Conservation (phyloP, 345 rosid genomes). For the Eucalyptus lansdowneana region DNA sequence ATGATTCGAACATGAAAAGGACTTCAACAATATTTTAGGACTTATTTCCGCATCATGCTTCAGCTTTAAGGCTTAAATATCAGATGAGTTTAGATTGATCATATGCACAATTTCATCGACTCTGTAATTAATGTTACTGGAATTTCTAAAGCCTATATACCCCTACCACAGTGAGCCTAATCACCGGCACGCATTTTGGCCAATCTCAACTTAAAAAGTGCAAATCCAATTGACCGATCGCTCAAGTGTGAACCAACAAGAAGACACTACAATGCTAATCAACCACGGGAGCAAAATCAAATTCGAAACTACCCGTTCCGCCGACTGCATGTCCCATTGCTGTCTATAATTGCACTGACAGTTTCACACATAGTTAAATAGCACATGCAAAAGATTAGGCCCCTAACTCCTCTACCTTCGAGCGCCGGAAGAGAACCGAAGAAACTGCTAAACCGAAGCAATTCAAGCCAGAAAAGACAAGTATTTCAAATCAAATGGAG, state of each 20-base stretch:
- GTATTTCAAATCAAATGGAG: neutral
- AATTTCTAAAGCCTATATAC: neutral
- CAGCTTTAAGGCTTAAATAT: neutral
- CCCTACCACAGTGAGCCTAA: neutral
- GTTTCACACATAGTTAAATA: neutral
- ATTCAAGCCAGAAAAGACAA: neutral
- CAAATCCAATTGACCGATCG: neutral
- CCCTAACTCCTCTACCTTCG: neutral
- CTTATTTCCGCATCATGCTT: neutral
- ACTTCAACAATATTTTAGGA: neutral
- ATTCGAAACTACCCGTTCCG: neutral
- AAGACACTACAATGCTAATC: neutral
- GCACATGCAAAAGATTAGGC: neutral
- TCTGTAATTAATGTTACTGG: neutral
- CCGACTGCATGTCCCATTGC: neutral
- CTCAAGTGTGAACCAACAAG: neutral
- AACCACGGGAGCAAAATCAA: neutral
- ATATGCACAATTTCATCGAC: neutral
- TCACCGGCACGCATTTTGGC: neutral
- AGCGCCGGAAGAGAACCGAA: neutral
- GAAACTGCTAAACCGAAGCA: neutral
- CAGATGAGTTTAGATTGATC: neutral
- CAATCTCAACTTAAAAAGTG: neutral
- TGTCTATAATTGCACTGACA: neutral
- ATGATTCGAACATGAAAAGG: neutral